Percentiles rank a stretch among this genome's conserved stretches.
phyloP scores from a whole-genome alignment of 345 rosid genomes.

The Eucalyptus polyanthemos region DNA sequence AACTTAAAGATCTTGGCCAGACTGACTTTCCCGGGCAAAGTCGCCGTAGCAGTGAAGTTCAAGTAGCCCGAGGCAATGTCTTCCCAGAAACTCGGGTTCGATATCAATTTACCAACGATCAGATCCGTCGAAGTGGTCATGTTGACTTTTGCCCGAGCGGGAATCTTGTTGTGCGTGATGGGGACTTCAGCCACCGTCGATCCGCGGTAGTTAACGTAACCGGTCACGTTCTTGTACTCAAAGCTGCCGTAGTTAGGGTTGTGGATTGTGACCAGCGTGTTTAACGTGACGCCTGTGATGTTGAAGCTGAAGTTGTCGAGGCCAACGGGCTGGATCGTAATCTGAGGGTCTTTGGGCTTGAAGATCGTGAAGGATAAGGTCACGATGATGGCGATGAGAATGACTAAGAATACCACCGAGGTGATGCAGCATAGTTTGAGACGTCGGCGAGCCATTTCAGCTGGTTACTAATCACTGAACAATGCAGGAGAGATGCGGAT shows the following conservation, averaged over 20 bases:
- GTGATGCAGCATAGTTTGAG: slow-evolving; percentile 13
- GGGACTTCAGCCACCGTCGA: slow-evolving; percentile 6
- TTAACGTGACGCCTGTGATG: background rate
- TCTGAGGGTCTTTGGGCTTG: slow-evolving; percentile 23
- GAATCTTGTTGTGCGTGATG: background rate
- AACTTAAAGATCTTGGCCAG: slow-evolving; percentile 13
- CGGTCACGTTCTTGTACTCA: slow-evolving; percentile 8
- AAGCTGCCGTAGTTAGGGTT: slow-evolving; percentile 35
- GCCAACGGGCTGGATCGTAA: slow-evolving; percentile 8
- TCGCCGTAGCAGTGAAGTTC: slow-evolving; percentile 11
- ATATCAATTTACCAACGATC: slow-evolving; percentile 1
- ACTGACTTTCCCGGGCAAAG: slow-evolving; percentile 17
- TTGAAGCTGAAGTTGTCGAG: slow-evolving; percentile 2
- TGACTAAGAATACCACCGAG: background rate
- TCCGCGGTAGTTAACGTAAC: slow-evolving; percentile 9
- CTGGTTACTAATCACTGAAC: background rate
- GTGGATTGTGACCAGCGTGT: slow-evolving; percentile 9
- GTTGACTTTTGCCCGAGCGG: slow-evolving; percentile 11
- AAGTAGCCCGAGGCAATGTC: slow-evolving; percentile 16
- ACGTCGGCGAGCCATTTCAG: background rate
- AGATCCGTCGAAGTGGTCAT: slow-evolving; percentile 8
- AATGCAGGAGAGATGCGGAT: background rate
- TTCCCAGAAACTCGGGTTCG: slow-evolving; percentile 1
- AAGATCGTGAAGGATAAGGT: slow-evolving; percentile 21
- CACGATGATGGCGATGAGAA: background rate